A percentile compares a stretch with the other conserved stretches of the same genome.
phyloP scores from a whole-genome alignment of 768 basidiomycete species.

The Rhodosporidiobolus odoratus region DNA sequence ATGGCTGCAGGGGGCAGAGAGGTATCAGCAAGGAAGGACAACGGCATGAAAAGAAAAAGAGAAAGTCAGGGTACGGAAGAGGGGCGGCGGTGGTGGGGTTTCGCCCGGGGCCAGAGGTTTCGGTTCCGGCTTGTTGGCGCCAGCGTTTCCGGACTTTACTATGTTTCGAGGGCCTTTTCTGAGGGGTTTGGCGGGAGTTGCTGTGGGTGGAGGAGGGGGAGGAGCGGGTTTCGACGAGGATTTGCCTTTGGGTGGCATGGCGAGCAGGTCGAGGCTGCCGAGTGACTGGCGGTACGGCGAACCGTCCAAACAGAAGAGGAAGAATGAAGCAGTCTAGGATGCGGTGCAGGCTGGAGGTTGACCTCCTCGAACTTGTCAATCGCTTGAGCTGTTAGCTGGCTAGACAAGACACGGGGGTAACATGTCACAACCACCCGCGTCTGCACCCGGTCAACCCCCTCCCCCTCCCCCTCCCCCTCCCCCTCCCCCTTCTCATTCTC shows the following conservation, averaged over 20 bases:
- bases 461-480: background rate
- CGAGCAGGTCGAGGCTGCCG: background rate
- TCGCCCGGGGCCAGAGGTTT: constrained; percentile 25
- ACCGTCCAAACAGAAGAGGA: too few species aligned
- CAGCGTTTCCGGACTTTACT: constrained; percentile 28
- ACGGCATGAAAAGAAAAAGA: background rate
- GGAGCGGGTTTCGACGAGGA: background rate
- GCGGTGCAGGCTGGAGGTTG: background rate
- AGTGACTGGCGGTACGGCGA: background rate
- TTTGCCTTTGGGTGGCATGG: constrained; percentile 13
- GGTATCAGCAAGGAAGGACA: background rate
- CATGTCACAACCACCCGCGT: background rate
- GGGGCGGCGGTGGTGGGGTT: constrained; percentile 24
- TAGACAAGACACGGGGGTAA: too few species aligned
- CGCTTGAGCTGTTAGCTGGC: too few species aligned
- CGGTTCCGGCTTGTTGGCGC: constrained; percentile 4
- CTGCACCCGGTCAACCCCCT: background rate
- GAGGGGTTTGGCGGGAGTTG: background rate
- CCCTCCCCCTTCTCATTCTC: background rate
- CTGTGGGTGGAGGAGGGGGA: background rate
- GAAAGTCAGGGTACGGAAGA: constrained; percentile 17
- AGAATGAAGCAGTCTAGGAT: background rate
- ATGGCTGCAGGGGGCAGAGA: constrained; percentile 7
- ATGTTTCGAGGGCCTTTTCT: constrained; percentile 14
- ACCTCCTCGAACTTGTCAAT: background rate